Conservation (phyloP, 139 green algal genomes). For the Closterium sp. region DNA sequence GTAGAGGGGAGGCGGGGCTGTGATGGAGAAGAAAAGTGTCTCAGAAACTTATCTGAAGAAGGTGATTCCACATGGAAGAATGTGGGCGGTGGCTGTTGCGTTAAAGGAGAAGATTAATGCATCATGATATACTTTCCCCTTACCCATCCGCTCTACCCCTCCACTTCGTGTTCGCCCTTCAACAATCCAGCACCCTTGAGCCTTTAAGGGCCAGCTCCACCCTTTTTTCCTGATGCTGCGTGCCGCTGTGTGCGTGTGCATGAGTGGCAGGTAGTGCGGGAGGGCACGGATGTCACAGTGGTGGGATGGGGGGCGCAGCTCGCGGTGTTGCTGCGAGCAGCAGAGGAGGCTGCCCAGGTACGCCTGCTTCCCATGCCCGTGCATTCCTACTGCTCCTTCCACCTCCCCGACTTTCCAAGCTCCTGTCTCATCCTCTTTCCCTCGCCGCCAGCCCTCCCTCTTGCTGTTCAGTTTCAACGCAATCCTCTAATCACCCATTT, state of each 20-base stretch:
- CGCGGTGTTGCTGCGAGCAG: slow-evolving; percentile 56
- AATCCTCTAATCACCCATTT: neutral
- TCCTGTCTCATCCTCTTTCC: too few species aligned
- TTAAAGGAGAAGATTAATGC: too few species aligned
- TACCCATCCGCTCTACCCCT: too few species aligned
- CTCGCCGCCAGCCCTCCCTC: neutral
- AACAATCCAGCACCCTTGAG: neutral
- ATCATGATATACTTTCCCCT: too few species aligned
- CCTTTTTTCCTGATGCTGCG: too few species aligned
- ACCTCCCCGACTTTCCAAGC: too few species aligned
- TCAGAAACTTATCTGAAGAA: neutral
- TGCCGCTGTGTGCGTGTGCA: slow-evolving; percentile 2
- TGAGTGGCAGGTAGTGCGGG: slow-evolving; percentile 40
- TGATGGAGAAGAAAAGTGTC: neutral
- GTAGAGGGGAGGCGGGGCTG: too few species aligned
- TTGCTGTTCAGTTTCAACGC: neutral
- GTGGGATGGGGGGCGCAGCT: slow-evolving; percentile 93
- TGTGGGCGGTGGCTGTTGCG: too few species aligned
- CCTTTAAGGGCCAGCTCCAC: neutral
- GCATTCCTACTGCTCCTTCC: too few species aligned
- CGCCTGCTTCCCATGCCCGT: too few species aligned
- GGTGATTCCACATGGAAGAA: neutral
- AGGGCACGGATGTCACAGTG: slow-evolving; percentile 81
- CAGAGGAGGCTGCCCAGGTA: slow-evolving; percentile 29
- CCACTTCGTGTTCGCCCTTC: neutral